Evolutionary conservation across 176 grass and related monocot species (phyloP).

Genomic region (Dactylis glomerata): DNA sequence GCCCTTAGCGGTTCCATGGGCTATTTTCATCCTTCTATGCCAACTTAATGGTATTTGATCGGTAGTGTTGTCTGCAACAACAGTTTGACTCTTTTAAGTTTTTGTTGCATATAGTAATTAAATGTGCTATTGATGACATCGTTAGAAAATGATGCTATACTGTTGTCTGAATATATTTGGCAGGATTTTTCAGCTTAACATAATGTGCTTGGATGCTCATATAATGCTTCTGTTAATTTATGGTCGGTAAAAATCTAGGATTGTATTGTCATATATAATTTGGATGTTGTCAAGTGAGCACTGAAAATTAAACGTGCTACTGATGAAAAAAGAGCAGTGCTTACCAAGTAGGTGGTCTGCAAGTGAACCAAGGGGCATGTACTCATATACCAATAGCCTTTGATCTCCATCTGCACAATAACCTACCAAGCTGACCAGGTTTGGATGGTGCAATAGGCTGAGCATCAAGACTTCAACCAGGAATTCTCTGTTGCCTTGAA

Average conservation of each 20-base stretch:
- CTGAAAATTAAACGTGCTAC: neutral
- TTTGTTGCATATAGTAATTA: neutral
- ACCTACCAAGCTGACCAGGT: constrained; percentile 83
- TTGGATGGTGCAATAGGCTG: constrained; percentile 74
- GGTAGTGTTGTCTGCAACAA: constrained; percentile 48
- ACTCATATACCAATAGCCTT: constrained; percentile 88
- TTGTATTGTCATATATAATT: too few species aligned
- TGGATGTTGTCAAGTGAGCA: too few species aligned
- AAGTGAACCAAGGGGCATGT: constrained; percentile 77
- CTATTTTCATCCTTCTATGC: constrained; percentile 86
- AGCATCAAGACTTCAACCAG: constrained; percentile 82
- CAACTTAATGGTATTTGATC: constrained; percentile 68
- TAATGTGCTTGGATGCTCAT: neutral
- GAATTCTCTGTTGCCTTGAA: constrained; percentile 84
- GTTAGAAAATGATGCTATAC: neutral
- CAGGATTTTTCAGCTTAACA: neutral
- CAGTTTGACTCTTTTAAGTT: neutral
- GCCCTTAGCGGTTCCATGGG: constrained; percentile 70
- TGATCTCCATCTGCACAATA: constrained; percentile 90
- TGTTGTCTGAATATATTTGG: neutral
- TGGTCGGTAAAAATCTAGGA: too few species aligned
- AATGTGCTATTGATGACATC: neutral
- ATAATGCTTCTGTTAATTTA: too few species aligned
- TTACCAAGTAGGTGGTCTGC: constrained; percentile 77
- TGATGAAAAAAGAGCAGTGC: constrained; percentile 8